A percentile compares a stretch with the other conserved stretches of the same genome.
phyloP scores from a whole-genome alignment of 768 basidiomycete genomes.

The Xanthoconium purpureum region DNA sequence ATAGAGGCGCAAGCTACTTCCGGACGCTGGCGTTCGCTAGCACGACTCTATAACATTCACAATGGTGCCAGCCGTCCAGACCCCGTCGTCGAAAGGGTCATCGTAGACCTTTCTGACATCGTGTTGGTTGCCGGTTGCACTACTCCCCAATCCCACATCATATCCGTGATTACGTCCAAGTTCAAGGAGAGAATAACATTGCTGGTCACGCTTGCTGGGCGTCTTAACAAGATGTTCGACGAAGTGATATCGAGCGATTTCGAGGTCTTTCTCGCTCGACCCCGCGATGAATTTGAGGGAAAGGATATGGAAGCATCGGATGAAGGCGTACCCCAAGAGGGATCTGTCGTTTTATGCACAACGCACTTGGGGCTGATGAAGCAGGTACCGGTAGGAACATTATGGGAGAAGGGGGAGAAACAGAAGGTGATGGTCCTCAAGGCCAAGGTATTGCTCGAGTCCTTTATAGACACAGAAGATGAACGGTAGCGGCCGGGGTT shows the following conservation, averaged over 20 bases:
- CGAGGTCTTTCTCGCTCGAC: neutral
- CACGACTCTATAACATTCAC: neutral
- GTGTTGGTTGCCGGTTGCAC: conserved; percentile 7
- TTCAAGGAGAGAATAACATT: conserved; percentile 4
- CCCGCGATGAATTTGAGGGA: neutral
- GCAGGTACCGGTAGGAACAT: no score
- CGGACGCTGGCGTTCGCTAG: neutral
- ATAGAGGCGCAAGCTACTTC: neutral
- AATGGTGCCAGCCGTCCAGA: no score
- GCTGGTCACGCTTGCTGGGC: conserved; percentile 9
- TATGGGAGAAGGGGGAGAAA: no score
- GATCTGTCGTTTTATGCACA: no score
- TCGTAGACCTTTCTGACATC: conserved; percentile 4
- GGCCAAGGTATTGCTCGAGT: no score
- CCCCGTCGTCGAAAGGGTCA: neutral
- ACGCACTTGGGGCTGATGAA: no score
- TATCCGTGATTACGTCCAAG: neutral
- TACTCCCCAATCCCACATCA: neutral
- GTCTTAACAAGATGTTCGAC: conserved; percentile 5
- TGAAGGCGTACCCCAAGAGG: no score
- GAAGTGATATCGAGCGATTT: neutral
- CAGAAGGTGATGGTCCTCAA: no score
- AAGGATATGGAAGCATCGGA: no score
- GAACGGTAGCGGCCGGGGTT: no score
- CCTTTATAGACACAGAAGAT: no score